Evolutionary conservation across 208 protist genomes (phyloP), one percentile per base, ranked within the genome.

Genomic region (Leishmania turanica): DNA sequence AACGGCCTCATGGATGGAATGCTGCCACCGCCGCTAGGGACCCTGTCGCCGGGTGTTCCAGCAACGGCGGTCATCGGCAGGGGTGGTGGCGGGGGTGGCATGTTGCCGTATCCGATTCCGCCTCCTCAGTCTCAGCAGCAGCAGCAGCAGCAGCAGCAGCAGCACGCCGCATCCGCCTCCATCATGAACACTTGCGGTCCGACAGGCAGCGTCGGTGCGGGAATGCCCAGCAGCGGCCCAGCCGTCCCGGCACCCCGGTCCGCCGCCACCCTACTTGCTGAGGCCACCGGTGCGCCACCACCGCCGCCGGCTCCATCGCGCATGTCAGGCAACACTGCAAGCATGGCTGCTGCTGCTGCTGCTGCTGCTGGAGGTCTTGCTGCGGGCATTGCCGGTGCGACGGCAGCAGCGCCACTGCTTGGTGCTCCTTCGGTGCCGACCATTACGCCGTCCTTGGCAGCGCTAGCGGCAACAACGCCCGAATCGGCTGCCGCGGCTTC

Each of bases 231-330:
- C 73, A 77, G 58, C 47, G 82, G 82, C 5, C 82, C 77, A 9
- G 82, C 73, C 5, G 82, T 85, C 5, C 82, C 82, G 4, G 77
- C 82, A 17, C 82, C 82, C n/a, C 77, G 82, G 3, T 85, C 82
- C 11, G 69, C 82, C 9, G 82, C 82, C 15, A 69, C 82, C 17
- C 31, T 85, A 11, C 72, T 81, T 15, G 82, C 82, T 19, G 82
- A 85, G 58, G 77, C 54, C 45, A 85, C 73, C 4, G 77, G 77
- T 27, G 82, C 82, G 13, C 82, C 73, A 15, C 82, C 64, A 5
- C 82, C 78, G 19, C 82, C 80, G 24, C 80, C 80, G 27, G 80
- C 80, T 2, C 80, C 74, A 42, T 69, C 74, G 13, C 74, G 74
- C 49, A 62, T 8, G 24, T 21, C 45, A 4, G 24, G 17, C 47